A percentile compares a stretch with the other conserved stretches of the same genome.
These are phyloP conservation scores for Vanrija sp. DNA, from an alignment of 1,284 basidiomycete genomes.

Conservation along the genomic window DNA sequence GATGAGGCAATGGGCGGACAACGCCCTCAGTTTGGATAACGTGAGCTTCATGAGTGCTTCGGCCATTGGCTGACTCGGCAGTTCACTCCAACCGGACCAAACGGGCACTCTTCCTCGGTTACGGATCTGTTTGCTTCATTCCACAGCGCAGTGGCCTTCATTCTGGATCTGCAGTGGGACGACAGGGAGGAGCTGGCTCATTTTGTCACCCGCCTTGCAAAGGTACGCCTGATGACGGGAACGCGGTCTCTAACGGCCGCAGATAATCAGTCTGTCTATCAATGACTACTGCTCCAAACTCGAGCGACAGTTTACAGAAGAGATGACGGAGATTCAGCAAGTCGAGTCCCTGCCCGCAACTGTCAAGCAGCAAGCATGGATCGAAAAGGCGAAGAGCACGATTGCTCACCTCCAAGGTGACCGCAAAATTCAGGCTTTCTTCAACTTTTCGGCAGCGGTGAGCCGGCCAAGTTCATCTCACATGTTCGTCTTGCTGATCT, in stretches of 20 bases:
- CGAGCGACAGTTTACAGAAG: conserved; percentile 83
- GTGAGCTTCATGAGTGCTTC: conserved; percentile 49
- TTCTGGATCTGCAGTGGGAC: conserved; percentile 87
- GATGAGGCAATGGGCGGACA: conserved; percentile 90
- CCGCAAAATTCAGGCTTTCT: conserved; percentile 63
- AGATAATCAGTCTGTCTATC: conserved; percentile 87
- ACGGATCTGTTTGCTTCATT: conserved; percentile 93
- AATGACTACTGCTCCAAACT: conserved; percentile 86
- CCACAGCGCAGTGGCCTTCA: conserved; percentile 80
- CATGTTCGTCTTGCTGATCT: no score
- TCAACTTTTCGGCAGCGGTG: conserved; percentile 78
- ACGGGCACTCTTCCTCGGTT: conserved; percentile 91
- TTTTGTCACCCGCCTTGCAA: conserved; percentile 82
- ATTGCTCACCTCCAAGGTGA: conserved; percentile 69
- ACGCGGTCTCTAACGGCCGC: conserved; percentile 4
- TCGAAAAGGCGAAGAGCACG: conserved; percentile 80
- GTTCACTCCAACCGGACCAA: conserved; percentile 79
- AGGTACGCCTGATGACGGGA: conserved; percentile 53
- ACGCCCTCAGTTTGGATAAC: conserved; percentile 81
- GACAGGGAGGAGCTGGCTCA: conserved; percentile 82
- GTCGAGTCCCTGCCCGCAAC: conserved; percentile 51
- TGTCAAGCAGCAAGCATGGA: conserved; percentile 72
- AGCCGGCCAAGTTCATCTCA: conserved; percentile 17
- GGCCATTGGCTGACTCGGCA: background rate
- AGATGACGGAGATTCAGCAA: conserved; percentile 58